Conservation (phyloP, 106 monocot genomes). For the Dendrobium huoshanense region DNA sequence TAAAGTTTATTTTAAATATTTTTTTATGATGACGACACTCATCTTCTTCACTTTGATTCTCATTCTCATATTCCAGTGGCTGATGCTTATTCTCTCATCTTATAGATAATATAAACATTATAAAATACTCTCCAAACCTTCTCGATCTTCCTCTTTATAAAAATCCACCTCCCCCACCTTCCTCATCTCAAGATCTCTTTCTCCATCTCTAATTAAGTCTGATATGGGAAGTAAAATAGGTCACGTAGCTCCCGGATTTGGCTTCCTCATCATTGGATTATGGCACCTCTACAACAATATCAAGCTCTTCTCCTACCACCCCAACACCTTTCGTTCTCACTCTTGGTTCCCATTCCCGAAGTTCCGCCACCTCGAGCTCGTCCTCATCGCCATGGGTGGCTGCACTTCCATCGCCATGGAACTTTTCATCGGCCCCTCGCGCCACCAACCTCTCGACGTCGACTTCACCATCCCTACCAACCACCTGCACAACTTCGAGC, state of each 20-base stretch:
- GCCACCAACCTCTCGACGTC: constrained; percentile 44
- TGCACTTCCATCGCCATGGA: constrained; percentile 47
- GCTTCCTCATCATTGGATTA: constrained; percentile 47
- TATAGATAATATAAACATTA: too few species aligned
- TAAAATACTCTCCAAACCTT: too few species aligned
- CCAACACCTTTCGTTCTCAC: constrained; percentile 27
- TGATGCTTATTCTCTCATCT: too few species aligned
- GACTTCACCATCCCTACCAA: constrained; percentile 58
- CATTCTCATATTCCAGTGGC: too few species aligned
- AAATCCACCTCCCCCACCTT: too few species aligned
- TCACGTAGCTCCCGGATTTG: constrained; percentile 50
- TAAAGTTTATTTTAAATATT: too few species aligned
- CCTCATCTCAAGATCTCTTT: too few species aligned
- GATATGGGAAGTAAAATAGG: constrained; percentile 45
- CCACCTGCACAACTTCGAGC: constrained; percentile 76
- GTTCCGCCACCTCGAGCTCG: constrained; percentile 33
- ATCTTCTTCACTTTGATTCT: too few species aligned
- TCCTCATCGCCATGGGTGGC: constrained; percentile 32
- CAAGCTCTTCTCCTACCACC: constrained; percentile 26
- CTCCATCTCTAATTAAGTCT: too few species aligned
- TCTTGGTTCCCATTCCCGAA: constrained; percentile 43
- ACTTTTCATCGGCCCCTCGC: constrained; percentile 50
- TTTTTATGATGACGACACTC: too few species aligned
- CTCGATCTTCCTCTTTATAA: too few species aligned
- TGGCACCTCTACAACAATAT: constrained; percentile 66